Percentiles rank a stretch among this genome's conserved stretches.
Conservation (phyloP, 2,329 filamentous ascomycete genomes). For the Cladophialophora carrionii region DNA sequence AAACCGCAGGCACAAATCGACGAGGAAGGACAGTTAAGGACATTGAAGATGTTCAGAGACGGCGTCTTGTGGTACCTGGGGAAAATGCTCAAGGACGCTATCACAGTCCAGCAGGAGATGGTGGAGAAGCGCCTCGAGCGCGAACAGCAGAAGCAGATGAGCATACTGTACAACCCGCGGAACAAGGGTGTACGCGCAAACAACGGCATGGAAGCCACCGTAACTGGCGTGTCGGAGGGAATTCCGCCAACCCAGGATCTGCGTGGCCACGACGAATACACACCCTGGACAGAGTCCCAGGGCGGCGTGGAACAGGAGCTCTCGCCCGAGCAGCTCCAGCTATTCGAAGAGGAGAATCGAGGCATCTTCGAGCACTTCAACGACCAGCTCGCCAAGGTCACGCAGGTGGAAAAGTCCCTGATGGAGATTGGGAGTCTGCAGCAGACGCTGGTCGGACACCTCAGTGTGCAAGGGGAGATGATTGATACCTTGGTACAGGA, state of each 20-base stretch:
- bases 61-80: conserved; percentile 82
- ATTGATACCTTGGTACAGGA: conserved; percentile 88
- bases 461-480: conserved; percentile 81
- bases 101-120: conserved; percentile 81
- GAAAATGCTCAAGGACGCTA: conserved; percentile 73
- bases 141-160: conserved; percentile 87
- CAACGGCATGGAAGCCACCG: conserved; percentile 4
- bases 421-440: conserved; percentile 92
- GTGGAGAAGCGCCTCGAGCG: conserved; percentile 85
- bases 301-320: conserved; percentile 56
- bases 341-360: conserved; percentile 92
- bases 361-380: conserved; percentile 93
- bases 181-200: conserved; percentile 40
- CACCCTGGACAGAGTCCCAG: conserved; percentile 37
- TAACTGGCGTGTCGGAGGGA: conserved; percentile 2
- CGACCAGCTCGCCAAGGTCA: conserved; percentile 90
- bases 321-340: conserved; percentile 81
- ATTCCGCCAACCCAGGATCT: conserved; percentile 31
- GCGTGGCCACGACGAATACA: conserved; percentile 37
- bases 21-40: conserved; percentile 72
- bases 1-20: conserved; percentile 68
- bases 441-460: conserved; percentile 81
- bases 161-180: conserved; percentile 71
- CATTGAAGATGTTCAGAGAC: conserved; percentile 72
- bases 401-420: conserved; percentile 87